Conservation (phyloP, 78 protist species). For the Pigoraptor vietnamica region DNA sequence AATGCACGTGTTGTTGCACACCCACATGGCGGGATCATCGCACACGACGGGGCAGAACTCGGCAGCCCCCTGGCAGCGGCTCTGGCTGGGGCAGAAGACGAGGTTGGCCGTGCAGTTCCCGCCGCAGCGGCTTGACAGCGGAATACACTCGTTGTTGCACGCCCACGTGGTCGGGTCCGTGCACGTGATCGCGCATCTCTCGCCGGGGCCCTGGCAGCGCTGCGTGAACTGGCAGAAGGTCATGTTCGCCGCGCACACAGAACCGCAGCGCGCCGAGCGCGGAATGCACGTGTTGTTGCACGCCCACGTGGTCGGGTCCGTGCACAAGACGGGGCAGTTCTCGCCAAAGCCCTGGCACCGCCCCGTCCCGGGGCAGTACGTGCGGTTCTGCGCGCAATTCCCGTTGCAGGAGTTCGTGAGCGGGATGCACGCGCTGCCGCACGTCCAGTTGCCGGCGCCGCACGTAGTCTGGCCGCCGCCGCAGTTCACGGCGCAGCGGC, state of each 20-base stretch:
- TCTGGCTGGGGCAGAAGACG: too few species aligned
- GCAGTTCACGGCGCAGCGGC: neutral
- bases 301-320: neutral
- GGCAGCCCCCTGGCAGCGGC: too few species aligned
- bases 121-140: neutral
- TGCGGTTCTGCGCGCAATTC: neutral
- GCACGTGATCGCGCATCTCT: neutral
- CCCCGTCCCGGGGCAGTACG: neutral
- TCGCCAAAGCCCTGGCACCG: neutral
- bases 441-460: neutral
- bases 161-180: neutral
- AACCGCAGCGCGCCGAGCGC: neutral
- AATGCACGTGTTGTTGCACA: too few species aligned
- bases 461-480: neutral
- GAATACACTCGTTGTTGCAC: neutral
- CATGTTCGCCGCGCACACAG: neutral
- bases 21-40: too few species aligned
- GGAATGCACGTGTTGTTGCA: neutral
- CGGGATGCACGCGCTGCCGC: neutral
- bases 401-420: neutral
- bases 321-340: neutral
- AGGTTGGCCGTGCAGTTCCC: neutral
- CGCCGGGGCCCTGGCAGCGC: neutral
- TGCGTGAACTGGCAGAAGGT: neutral
- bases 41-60: too few species aligned